Evolutionary conservation across 345 rosid genomes (phyloP).

Genomic region (Salix brachista): DNA sequence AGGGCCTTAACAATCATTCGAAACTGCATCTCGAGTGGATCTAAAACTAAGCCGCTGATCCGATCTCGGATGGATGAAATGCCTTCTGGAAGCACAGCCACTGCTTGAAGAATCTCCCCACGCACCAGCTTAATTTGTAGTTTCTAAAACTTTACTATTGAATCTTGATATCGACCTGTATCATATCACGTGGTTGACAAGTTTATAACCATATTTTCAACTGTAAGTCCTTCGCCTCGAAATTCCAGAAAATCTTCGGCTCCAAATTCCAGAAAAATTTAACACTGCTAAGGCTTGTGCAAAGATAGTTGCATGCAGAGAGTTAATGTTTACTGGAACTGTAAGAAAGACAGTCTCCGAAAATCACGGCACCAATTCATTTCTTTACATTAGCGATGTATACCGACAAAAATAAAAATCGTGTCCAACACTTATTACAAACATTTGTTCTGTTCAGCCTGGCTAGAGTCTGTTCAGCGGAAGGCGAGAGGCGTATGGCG

Average conservation of each 20-base stretch:
- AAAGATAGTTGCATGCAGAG: neutral
- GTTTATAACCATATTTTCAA: neutral
- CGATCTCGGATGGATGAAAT: neutral
- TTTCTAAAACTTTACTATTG: neutral
- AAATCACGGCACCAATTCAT: neutral
- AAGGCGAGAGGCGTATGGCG: no score
- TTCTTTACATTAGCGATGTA: conserved; percentile 3
- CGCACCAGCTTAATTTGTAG: neutral
- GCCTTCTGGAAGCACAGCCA: neutral
- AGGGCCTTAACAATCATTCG: neutral
- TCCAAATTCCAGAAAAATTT: neutral
- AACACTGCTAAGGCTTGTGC: neutral
- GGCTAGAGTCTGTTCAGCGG: neutral
- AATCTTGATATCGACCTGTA: neutral
- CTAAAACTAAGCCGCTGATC: neutral
- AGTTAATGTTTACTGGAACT: neutral
- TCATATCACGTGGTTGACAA: neutral
- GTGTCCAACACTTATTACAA: conserved; percentile 6
- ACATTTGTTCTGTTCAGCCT: neutral
- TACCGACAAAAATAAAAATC: conserved; percentile 4
- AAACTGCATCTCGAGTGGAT: no score
- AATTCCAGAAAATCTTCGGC: neutral
- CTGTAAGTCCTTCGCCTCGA: neutral
- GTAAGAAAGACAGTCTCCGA: neutral
- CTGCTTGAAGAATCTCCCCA: neutral